These are phyloP conservation scores for Herpetomonas tarakana DNA, from an alignment of 208 protist species.

Conservation along the genomic window DNA sequence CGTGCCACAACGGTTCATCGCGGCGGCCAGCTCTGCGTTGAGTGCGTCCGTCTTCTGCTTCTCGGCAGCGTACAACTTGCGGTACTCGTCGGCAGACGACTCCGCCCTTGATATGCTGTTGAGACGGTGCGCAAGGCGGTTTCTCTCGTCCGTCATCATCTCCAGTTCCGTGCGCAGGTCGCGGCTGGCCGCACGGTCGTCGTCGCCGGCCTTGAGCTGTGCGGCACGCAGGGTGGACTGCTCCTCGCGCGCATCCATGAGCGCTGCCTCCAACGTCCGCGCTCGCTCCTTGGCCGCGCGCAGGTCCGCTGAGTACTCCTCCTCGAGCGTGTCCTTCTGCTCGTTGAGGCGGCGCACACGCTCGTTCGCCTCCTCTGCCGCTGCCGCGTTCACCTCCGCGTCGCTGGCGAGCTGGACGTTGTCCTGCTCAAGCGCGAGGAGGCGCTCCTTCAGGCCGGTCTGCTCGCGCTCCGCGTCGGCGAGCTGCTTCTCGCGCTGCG, in stretches of 20 bases:
- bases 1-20: constrained; percentile 42
- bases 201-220: constrained; percentile 42
- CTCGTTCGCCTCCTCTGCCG: constrained; percentile 45
- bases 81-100: constrained; percentile 39
- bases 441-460: constrained; percentile 20
- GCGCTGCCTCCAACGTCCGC: constrained; percentile 36
- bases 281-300: constrained; percentile 53
- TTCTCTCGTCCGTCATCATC: constrained; percentile 35
- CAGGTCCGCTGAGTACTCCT: constrained; percentile 58
- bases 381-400: constrained; percentile 31
- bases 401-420: constrained; percentile 45
- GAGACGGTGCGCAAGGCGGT: constrained; percentile 19
- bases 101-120: constrained; percentile 32
- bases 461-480: constrained; percentile 38
- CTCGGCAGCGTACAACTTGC: constrained; percentile 33
- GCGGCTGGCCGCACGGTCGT: constrained; percentile 24
- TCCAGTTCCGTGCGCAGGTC: constrained; percentile 51
- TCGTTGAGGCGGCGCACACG: constrained; percentile 47
- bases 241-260: constrained; percentile 46
- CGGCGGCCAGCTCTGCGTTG: constrained; percentile 59
- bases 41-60: constrained; percentile 47
- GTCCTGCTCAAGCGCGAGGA: constrained; percentile 46
- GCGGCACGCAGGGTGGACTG: constrained; percentile 42
- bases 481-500: constrained; percentile 66
- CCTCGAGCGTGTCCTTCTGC: constrained; percentile 57